phyloP scores from a whole-genome alignment of 768 basidiomycete genomes.

The Brasilioporus rufonigricans region DNA sequence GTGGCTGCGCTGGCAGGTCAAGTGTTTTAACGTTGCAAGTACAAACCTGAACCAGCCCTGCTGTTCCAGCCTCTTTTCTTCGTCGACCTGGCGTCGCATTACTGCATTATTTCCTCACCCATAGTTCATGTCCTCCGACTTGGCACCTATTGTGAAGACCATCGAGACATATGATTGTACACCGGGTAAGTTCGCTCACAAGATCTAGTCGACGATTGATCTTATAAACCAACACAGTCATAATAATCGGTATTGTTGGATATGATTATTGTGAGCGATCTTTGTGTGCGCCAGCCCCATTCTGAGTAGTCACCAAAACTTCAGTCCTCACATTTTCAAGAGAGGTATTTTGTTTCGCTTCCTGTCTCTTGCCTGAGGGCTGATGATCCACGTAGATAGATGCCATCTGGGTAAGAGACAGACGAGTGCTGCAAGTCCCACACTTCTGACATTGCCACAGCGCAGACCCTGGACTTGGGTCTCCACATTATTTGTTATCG shows the following conservation, averaged over 20 bases:
- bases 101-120: no score
- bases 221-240: background rate
- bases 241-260: slow-evolving; percentile 2
- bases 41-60: no score
- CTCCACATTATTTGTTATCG: slow-evolving; percentile 15
- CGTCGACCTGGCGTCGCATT: no score
- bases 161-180: background rate
- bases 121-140: slow-evolving; percentile 3
- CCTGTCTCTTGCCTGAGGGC: background rate
- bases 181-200: background rate
- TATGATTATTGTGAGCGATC: slow-evolving; percentile 17
- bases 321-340: slow-evolving; percentile 14
- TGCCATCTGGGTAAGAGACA: slow-evolving; percentile 12
- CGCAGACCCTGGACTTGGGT: slow-evolving; percentile 13
- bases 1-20: no score
- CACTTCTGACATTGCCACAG: background rate
- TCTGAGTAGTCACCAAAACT: background rate
- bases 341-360: slow-evolving; percentile 9
- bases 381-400: slow-evolving; percentile 7
- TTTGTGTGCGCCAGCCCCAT: background rate
- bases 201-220: background rate
- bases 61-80: background rate
- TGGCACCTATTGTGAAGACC: background rate
- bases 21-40: no score
- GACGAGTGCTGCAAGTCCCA: background rate